Percentiles rank a stretch among this genome's conserved stretches.
These are phyloP conservation scores for Cladosporium sp. DNA, from an alignment of 2,329 filamentous ascomycete genomes.

Conservation along the genomic window DNA sequence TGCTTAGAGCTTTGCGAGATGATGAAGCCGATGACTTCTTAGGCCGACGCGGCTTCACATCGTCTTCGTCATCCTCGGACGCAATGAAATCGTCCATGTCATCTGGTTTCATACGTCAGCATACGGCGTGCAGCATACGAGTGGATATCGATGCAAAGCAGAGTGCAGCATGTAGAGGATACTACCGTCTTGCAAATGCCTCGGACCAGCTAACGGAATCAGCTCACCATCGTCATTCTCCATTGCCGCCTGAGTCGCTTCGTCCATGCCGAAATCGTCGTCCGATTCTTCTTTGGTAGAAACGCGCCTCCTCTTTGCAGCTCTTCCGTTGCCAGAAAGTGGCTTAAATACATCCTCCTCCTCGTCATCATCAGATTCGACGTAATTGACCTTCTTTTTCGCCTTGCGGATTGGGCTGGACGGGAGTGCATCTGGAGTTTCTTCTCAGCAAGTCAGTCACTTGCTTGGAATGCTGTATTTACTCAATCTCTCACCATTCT, in stretches of 20 bases:
- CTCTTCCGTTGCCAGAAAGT: constrained; percentile 42
- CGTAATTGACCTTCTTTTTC: constrained; percentile 71
- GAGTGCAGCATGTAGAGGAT: constrained; percentile 16
- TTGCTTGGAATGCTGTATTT: constrained; percentile 39
- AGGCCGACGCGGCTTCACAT: constrained; percentile 62
- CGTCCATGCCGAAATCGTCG: constrained; percentile 61
- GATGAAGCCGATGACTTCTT: constrained; percentile 43
- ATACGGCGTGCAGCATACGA: background rate
- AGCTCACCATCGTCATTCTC: constrained; percentile 56
- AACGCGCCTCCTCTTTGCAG: constrained; percentile 57
- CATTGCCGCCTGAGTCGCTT: constrained; percentile 53
- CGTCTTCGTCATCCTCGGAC: constrained; percentile 78
- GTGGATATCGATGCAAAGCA: background rate
- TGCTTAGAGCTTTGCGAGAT: constrained; percentile 21
- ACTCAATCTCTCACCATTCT: constrained; percentile 43
- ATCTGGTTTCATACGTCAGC: constrained; percentile 18
- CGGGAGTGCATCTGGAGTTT: constrained; percentile 42
- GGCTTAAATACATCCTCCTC: constrained; percentile 68
- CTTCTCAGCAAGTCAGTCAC: constrained; percentile 28
- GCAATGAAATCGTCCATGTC: constrained; percentile 87
- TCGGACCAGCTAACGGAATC: background rate
- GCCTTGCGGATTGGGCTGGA: constrained; percentile 77
- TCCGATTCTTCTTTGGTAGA: constrained; percentile 63
- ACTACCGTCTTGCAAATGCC: constrained; percentile 19
- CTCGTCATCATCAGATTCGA: constrained; percentile 75